Percentiles rank a stretch among this genome's conserved stretches.
phyloP scores from a whole-genome alignment of 1,284 basidiomycete species.

The Ustilago tritici region DNA sequence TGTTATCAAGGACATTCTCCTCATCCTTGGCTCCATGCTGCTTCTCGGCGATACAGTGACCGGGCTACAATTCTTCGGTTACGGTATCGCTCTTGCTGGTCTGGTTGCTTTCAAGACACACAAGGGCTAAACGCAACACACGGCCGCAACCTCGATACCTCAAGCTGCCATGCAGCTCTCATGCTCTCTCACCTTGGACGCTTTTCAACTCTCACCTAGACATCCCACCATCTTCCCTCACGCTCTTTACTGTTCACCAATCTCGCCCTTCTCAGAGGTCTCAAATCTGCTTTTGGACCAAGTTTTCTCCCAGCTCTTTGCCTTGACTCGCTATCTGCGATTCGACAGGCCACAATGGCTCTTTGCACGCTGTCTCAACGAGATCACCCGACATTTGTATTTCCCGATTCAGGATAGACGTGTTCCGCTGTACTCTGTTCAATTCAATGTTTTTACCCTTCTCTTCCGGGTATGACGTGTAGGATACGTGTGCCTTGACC shows the following conservation, averaged over 20 bases:
- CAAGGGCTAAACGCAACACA: constrained; percentile 72
- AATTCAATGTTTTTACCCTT: constrained; percentile 19
- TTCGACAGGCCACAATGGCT: constrained; percentile 7
- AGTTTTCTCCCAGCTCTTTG: not conserved
- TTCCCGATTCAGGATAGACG: constrained; percentile 30
- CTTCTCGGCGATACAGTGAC: constrained; percentile 84
- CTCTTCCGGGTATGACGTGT: not conserved
- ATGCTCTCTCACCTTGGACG: constrained; percentile 16
- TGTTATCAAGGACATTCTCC: constrained; percentile 92
- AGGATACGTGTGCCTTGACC: not conserved
- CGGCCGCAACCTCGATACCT: not conserved
- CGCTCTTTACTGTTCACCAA: constrained; percentile 19
- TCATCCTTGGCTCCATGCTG: constrained; percentile 88
- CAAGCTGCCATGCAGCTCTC: not conserved
- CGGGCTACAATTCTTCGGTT: constrained; percentile 87
- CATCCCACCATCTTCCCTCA: constrained; percentile 3
- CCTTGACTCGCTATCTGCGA: constrained; percentile 6
- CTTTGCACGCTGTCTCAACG: constrained; percentile 6
- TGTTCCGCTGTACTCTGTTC: constrained; percentile 36
- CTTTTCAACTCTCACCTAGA: constrained; percentile 11
- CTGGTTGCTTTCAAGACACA: constrained; percentile 83
- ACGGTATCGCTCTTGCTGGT: constrained; percentile 83
- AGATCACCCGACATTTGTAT: constrained; percentile 9
- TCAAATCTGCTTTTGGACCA: not conserved
- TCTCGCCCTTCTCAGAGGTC: not conserved